phyloP scores from a whole-genome alignment of 208 protist species.

The Leishmania aethiopica region DNA sequence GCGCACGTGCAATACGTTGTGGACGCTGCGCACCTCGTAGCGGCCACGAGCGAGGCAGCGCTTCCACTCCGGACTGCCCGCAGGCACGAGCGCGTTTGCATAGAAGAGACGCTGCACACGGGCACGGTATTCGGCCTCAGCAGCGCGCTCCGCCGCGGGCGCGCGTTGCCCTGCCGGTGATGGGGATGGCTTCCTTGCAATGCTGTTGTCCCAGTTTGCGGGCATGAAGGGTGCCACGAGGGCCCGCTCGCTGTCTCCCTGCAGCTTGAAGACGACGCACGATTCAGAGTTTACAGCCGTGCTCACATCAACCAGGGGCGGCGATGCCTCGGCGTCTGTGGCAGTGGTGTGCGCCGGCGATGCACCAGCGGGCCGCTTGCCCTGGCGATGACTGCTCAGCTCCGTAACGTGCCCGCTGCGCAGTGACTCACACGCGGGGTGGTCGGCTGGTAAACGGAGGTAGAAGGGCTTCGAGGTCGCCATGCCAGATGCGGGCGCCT shows the following conservation, averaged over 20 bases:
- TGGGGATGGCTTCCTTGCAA: background rate
- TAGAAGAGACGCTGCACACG: slow-evolving; percentile 65
- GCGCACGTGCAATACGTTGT: slow-evolving; percentile 54
- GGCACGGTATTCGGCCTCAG: slow-evolving; percentile 42
- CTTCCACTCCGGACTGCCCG: slow-evolving; percentile 52
- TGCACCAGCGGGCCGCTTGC: background rate
- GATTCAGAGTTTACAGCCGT: background rate
- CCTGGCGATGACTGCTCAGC: background rate
- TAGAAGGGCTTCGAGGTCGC: slow-evolving; percentile 4
- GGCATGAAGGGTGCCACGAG: slow-evolving; percentile 32
- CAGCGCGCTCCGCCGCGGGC: background rate
- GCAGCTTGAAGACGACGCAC: slow-evolving; percentile 21
- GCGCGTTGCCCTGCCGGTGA: background rate
- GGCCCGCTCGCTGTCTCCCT: background rate
- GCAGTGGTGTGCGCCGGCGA: background rate
- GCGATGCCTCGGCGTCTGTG: background rate
- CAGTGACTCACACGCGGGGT: slow-evolving; percentile 12
- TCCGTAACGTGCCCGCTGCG: slow-evolving; percentile 4
- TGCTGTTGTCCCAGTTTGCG: slow-evolving; percentile 31
- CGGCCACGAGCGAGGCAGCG: slow-evolving; percentile 65
- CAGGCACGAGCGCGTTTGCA: slow-evolving; percentile 34
- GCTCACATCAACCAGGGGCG: background rate
- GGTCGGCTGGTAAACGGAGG: slow-evolving; percentile 13
- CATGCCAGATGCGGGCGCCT: background rate
- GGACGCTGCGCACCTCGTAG: slow-evolving; percentile 47